A percentile compares a stretch with the other conserved stretches of the same genome.
These are phyloP conservation scores for Candida ovalis DNA, from an alignment of 805 yeast species.

Conservation along the genomic window DNA sequence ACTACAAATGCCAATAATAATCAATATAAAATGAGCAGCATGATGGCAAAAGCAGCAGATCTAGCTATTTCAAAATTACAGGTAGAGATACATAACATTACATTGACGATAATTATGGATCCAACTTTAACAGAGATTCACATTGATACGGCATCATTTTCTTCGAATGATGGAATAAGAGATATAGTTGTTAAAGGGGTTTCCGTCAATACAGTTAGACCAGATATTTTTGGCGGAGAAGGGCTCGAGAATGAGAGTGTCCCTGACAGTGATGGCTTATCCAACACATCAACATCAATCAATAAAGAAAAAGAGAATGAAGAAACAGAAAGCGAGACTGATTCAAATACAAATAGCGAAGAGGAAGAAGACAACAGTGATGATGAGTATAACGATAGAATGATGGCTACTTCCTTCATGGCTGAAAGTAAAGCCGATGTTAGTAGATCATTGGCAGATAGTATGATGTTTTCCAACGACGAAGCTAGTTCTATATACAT, in stretches of 20 bases:
- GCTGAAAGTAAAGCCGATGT: conserved; percentile 29
- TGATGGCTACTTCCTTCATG: conserved; percentile 35
- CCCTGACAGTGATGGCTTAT: not conserved
- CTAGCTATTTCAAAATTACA: conserved; percentile 60
- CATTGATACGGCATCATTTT: conserved; percentile 31
- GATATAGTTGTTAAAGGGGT: conserved; percentile 38
- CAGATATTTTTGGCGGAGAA: conserved; percentile 33
- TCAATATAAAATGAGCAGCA: conserved; percentile 43
- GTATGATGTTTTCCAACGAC: conserved; percentile 63
- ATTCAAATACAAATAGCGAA: conserved; percentile 20
- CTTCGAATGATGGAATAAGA: conserved; percentile 45
- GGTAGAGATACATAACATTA: conserved; percentile 44
- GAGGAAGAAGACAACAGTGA: conserved; percentile 24
- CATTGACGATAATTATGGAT: conserved; percentile 48
- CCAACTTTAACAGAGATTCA: conserved; percentile 32
- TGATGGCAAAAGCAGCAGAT: conserved; percentile 63
- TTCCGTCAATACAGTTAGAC: conserved; percentile 37
- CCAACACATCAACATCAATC: not conserved
- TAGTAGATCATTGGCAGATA: conserved; percentile 39
- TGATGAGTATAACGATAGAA: conserved; percentile 34
- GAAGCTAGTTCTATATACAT: conserved; percentile 71
- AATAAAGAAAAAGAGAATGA: conserved; percentile 2
- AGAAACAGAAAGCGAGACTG: conserved; percentile 13
- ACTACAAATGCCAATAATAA: conserved; percentile 3
- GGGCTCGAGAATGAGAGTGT: conserved; percentile 13